phyloP scores from a whole-genome alignment of 306 rosid species.

The Vachellia collinsii region DNA sequence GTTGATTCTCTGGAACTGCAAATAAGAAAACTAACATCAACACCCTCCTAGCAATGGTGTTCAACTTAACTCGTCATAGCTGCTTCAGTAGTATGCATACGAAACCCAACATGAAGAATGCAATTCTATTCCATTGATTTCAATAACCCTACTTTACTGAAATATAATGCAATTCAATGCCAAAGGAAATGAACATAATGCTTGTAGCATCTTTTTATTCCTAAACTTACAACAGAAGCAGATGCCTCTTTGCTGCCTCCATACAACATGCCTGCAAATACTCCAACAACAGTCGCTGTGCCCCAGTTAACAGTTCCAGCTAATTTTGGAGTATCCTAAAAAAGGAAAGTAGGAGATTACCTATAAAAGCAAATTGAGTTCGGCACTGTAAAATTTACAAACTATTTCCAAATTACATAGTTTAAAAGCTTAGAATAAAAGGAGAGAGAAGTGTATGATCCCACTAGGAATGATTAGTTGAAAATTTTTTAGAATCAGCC shows the following conservation, averaged over 20 bases:
- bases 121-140: conserved; percentile 1
- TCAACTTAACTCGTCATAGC: conserved; percentile 4
- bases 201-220: conserved; percentile 26
- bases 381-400: conserved; percentile 17
- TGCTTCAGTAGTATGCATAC: conserved; percentile 24
- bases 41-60: conserved; percentile 4
- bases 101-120: neutral
- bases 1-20: conserved; percentile 16
- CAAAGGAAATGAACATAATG: conserved; percentile 23
- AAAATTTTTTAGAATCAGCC: conserved; percentile 12
- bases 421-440: conserved; percentile 24
- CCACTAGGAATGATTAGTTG: neutral
- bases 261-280: conserved; percentile 91
- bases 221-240: conserved; percentile 84
- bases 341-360: conserved; percentile 29
- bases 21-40: conserved; percentile 11
- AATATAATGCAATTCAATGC: neutral
- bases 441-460: neutral
- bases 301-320: conserved; percentile 89
- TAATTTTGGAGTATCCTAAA: conserved; percentile 62
- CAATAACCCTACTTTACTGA: neutral
- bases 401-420: conserved; percentile 12
- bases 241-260: conserved; percentile 98
- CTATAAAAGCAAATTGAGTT: neutral
- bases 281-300: conserved; percentile 79